Conservation (phyloP, 352 stramenopile species). For the Globisporangium viniferum region DNA sequence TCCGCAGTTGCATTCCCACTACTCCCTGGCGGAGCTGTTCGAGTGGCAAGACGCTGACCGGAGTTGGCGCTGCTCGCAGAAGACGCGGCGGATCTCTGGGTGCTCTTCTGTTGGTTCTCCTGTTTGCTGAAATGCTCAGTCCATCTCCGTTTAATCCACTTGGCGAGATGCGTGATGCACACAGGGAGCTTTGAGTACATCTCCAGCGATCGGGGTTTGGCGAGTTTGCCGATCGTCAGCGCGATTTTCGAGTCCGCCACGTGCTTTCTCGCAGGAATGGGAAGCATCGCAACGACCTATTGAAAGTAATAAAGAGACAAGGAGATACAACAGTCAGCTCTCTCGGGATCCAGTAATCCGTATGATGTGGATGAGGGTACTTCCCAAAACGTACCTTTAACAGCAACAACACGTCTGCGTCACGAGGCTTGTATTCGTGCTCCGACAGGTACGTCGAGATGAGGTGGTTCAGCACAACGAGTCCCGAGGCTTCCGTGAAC, state of each 20-base stretch:
- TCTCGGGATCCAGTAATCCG: too few species aligned
- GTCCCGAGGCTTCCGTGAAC: slow-evolving; percentile 54
- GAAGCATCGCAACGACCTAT: slow-evolving; percentile 74
- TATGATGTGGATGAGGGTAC: too few species aligned
- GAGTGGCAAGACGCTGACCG: slow-evolving; percentile 13
- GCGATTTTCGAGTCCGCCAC: slow-evolving; percentile 62
- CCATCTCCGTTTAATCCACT: slow-evolving; percentile 76
- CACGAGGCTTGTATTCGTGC: slow-evolving; percentile 17
- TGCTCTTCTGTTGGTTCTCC: slow-evolving; percentile 12
- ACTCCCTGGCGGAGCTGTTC: slow-evolving; percentile 13
- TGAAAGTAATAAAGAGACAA: slow-evolving; percentile 12
- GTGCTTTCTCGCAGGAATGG: slow-evolving; percentile 44
- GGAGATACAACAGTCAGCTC: neutral
- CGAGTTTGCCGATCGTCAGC: slow-evolving; percentile 53
- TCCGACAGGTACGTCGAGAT: slow-evolving; percentile 32
- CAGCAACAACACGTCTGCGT: slow-evolving; percentile 15
- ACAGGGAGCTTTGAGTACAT: slow-evolving; percentile 33
- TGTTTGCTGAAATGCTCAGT: slow-evolving; percentile 40
- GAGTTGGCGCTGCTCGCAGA: slow-evolving; percentile 9
- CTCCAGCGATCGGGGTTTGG: slow-evolving; percentile 37
- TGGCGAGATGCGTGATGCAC: slow-evolving; percentile 45
- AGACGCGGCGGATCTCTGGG: neutral
- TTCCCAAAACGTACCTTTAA: slow-evolving; percentile 2
- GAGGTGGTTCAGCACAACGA: slow-evolving; percentile 57
- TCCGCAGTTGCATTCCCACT: neutral